These are phyloP conservation scores for Phytophthora chlamydospora DNA, from an alignment of 352 stramenopile species.

Conservation along the genomic window DNA sequence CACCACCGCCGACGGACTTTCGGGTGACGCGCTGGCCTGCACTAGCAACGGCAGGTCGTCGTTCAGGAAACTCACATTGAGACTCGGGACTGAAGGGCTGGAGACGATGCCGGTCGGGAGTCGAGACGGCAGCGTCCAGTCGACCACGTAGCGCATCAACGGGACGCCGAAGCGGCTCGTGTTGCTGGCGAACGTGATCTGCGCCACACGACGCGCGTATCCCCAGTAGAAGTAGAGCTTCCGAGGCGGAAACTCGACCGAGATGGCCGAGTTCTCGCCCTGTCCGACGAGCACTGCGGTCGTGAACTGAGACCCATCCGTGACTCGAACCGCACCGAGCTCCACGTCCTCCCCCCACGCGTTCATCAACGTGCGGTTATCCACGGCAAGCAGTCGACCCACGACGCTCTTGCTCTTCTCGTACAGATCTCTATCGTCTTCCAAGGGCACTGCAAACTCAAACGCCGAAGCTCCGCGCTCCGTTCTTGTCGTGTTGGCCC, in stretches of 20 bases:
- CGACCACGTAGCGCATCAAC: constrained; percentile 54
- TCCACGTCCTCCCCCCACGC: constrained; percentile 37
- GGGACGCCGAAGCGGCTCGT: constrained; percentile 57
- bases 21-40: constrained; percentile 17
- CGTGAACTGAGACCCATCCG: constrained; percentile 67
- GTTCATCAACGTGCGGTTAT: constrained; percentile 36
- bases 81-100: constrained; percentile 3
- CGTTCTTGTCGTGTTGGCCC: constrained; percentile 23
- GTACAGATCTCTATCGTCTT: constrained; percentile 36
- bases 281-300: constrained; percentile 42
- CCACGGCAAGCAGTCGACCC: constrained; percentile 48
- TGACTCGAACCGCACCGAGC: constrained; percentile 36
- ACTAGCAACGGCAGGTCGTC: constrained; percentile 52
- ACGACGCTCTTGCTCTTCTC: constrained; percentile 39
- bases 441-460: constrained; percentile 25
- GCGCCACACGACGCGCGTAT: constrained; percentile 45
- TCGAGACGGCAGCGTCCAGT: constrained; percentile 44
- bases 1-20: constrained; percentile 28
- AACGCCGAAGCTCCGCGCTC: constrained; percentile 30
- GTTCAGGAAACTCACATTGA: constrained; percentile 59
- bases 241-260: constrained; percentile 39
- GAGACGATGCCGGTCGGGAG: constrained; percentile 42
- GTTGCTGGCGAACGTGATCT: constrained; percentile 48
- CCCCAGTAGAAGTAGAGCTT: constrained; percentile 66
- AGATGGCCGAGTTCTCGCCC: constrained; percentile 17